Base-by-base conservation (phyloP, 768 basidiomycete species). In the Mycena metata region DNA sequence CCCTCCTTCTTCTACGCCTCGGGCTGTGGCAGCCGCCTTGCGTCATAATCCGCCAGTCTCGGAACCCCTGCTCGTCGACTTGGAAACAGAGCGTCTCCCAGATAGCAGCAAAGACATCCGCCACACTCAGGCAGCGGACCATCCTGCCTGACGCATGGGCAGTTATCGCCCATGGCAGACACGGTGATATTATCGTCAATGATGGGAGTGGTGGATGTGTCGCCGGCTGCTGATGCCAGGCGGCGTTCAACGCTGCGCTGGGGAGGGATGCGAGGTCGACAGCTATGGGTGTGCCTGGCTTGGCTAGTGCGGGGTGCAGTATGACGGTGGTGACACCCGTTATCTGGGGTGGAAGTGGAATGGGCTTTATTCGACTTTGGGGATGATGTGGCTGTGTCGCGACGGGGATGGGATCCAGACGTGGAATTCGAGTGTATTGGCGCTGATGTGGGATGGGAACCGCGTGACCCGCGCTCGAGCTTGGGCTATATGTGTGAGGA, bases 141-240 rank as follows among this genome's bases (percentile, higher is more conserved):
- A 35, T 36, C 8, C 35, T 64, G 52, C 61, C 54, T 39, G 73
- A 67, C 1, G 59, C 60, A 54, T 74, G 71, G 52, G 50, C 73
- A n/a, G 69, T 72, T 63, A 72, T 68, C 42, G 55, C 60, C 69
- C 72, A 73, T 3, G 72, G 72, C 12, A 73, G 60, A 2, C 41
- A 35, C 0, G 36, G 23, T 1, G 60, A 52, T 19, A 67, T 35
- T 30, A 73, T 57, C 21, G 72, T 64, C 52, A 71, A 19, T 23
- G 72, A 72, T 30, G 73, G 69, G n/a, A 74, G 71, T 24, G 8
- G 62, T 12, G 70, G 72, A 23, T 26, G 30, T 4, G 68, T 69
- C 45, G 70, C 69, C 11, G 39, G 30, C 30, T 30, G 26, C 36
- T 17, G 33, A 23, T 39, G 5, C 57, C 33, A 60, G 52, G 45